These are phyloP conservation scores for Tetracladium maxilliforme DNA, from an alignment of 2,329 filamentous ascomycete genomes.

Conservation along the genomic window DNA sequence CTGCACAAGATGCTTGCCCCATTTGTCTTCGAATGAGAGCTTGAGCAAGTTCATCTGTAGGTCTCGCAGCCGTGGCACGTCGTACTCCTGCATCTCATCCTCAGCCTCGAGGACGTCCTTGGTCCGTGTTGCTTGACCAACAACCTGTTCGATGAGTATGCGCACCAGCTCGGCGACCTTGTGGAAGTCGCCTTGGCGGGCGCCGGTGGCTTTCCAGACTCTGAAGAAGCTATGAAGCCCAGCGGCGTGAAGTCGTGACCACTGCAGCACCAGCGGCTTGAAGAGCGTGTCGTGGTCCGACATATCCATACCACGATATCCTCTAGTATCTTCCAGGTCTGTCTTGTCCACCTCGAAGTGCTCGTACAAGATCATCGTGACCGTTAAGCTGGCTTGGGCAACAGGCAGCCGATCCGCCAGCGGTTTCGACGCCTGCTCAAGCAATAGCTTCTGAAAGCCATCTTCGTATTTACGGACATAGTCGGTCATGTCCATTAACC, in stretches of 20 bases:
- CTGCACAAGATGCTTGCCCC: constrained; percentile 79
- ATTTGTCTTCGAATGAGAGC: constrained; percentile 83
- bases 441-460: constrained; percentile 75
- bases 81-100: constrained; percentile 75
- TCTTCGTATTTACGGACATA: constrained; percentile 89
- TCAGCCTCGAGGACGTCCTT: constrained; percentile 81
- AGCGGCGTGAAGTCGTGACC: constrained; percentile 79
- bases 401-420: constrained; percentile 68
- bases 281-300: constrained; percentile 78
- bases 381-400: constrained; percentile 69
- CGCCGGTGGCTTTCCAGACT: constrained; percentile 82
- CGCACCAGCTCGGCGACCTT: constrained; percentile 86
- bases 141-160: constrained; percentile 78
- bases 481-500: constrained; percentile 95
- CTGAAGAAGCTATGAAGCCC: constrained; percentile 79
- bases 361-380: constrained; percentile 82
- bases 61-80: constrained; percentile 62
- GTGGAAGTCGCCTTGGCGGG: constrained; percentile 74
- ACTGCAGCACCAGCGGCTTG: constrained; percentile 77
- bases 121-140: constrained; percentile 66
- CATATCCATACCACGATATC: constrained; percentile 58
- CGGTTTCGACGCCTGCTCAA: constrained; percentile 73
- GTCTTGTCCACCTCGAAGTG: constrained; percentile 88
- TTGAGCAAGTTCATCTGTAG: constrained; percentile 90
- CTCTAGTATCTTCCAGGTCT: constrained; percentile 64